These are phyloP conservation scores for Vigna trinervia DNA, from an alignment of 306 rosid species.

Conservation along the genomic window DNA sequence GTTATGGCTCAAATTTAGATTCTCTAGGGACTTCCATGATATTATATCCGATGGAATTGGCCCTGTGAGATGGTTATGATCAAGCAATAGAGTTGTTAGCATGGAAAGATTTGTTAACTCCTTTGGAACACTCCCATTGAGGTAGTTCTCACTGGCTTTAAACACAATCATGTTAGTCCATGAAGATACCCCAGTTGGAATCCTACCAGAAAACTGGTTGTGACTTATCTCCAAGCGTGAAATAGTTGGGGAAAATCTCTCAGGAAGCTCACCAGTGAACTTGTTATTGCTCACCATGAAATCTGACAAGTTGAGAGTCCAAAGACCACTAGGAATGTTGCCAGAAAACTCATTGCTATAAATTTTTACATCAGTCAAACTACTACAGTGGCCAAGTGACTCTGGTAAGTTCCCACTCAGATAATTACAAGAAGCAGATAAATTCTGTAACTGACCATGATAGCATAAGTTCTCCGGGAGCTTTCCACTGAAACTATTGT, in stretches of 20 bases:
- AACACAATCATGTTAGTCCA: constrained; percentile 59
- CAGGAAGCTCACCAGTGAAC: constrained; percentile 68
- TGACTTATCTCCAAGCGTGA: constrained; percentile 52
- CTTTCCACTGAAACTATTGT: constrained; percentile 57
- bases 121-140: constrained; percentile 64
- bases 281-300: constrained; percentile 54
- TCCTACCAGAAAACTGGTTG: constrained; percentile 65
- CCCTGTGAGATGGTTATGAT: constrained; percentile 61
- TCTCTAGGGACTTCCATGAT: constrained; percentile 57
- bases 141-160: constrained; percentile 58
- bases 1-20: constrained; percentile 58
- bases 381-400: constrained; percentile 62
- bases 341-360: constrained; percentile 56
- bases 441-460: constrained; percentile 47
- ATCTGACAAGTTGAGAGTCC: constrained; percentile 52
- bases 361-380: constrained; percentile 43
- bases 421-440: constrained; percentile 52
- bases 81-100: constrained; percentile 52
- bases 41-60: constrained; percentile 51
- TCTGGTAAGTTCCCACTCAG: constrained; percentile 68
- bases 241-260: constrained; percentile 50
- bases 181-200: constrained; percentile 59
- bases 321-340: constrained; percentile 67
- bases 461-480: constrained; percentile 67
- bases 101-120: constrained; percentile 56